These are phyloP conservation scores for Penicillium sp. DNA, from an alignment of 2,329 filamentous ascomycete species.

Conservation along the genomic window DNA sequence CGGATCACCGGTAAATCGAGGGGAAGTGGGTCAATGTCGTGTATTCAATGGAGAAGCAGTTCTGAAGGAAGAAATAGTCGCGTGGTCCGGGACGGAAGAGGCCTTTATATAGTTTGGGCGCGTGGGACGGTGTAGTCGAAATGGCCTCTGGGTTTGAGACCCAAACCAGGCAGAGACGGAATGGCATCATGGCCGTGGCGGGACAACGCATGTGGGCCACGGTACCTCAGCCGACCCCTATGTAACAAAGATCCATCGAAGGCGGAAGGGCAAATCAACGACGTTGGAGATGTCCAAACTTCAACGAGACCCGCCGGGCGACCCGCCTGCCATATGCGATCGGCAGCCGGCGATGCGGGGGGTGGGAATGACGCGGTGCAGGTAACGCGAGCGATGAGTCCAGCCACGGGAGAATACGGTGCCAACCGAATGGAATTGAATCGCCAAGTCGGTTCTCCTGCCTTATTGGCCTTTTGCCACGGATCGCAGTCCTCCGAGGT, in stretches of 20 bases:
- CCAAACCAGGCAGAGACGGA: background rate
- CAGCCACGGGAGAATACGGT: background rate
- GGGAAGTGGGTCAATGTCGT: background rate
- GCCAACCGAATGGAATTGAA: background rate
- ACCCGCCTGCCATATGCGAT: constrained; percentile 8
- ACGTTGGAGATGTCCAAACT: background rate
- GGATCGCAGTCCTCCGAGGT: background rate
- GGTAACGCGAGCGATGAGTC: background rate
- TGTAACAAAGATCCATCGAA: constrained; percentile 3
- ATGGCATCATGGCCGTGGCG: constrained; percentile 8
- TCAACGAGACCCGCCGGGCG: constrained; percentile 1
- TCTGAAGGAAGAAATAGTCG: background rate
- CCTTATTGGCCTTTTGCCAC: background rate
- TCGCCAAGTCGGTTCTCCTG: background rate
- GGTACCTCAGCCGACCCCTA: background rate
- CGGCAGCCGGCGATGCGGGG: constrained; percentile 14
- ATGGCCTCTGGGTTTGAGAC: constrained; percentile 3
- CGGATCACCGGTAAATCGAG: constrained; percentile 1
- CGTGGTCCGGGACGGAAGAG: background rate
- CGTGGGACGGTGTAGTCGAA: background rate
- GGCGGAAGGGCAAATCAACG: constrained; percentile 5
- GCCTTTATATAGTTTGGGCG: constrained; percentile 9
- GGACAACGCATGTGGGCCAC: background rate
- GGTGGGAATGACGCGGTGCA: constrained; percentile 4
- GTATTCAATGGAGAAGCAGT: background rate